Evolutionary conservation across 768 basidiomycete genomes (phyloP).

Genomic region (Collybiopsis confluens): DNA sequence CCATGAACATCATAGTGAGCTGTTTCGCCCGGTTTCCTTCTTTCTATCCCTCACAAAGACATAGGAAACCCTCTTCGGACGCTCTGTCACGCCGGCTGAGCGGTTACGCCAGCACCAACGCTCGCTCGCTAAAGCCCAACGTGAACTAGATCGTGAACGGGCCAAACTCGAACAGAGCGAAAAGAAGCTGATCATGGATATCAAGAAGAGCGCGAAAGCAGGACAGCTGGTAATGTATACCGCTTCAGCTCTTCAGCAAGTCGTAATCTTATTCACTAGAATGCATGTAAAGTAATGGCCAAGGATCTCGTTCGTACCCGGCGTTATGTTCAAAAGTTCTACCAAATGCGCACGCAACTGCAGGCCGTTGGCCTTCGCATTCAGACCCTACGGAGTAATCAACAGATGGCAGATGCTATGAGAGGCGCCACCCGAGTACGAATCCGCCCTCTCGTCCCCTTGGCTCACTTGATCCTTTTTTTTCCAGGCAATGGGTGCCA

Average conservation of each 20-base stretch:
- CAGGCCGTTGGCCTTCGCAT: conserved; percentile 94
- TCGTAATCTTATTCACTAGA: conserved; percentile 45
- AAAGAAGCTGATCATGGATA: conserved; percentile 94
- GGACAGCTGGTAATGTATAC: conserved; percentile 80
- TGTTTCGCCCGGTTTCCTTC: conserved; percentile 7
- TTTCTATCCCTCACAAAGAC: conserved; percentile 3
- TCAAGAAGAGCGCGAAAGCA: conserved; percentile 93
- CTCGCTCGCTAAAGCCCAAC: conserved; percentile 92
- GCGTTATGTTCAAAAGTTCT: conserved; percentile 95
- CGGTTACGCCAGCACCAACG: conserved; percentile 96
- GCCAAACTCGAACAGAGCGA: conserved; percentile 92
- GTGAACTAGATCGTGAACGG: conserved; percentile 95
- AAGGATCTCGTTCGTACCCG: conserved; percentile 97
- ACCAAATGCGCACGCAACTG: conserved; percentile 97
- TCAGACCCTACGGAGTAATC: conserved; percentile 94
- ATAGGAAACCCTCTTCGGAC: conserved; percentile 94
- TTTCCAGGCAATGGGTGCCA: conserved; percentile 89
- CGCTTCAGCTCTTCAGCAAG: conserved; percentile 5
- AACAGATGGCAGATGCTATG: conserved; percentile 99
- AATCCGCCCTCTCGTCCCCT: conserved; percentile 11
- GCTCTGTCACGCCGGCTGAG: conserved; percentile 93
- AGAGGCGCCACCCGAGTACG: conserved; percentile 91
- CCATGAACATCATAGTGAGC: conserved; percentile 82
- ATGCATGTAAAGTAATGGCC: conserved; percentile 98
- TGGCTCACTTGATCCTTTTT: not conserved